Evolutionary conservation across 306 rosid species (phyloP).

Genomic region (Malus domestica): ASM211411v1 NC_041799.1:41585501-41586000

Average conservation of each 20-base stretch:
- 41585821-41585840: neutral
- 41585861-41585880: too few relatives aligned
- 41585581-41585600: neutral
- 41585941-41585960: neutral
- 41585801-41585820: neutral
- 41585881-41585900: too few relatives aligned
- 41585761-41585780: neutral
- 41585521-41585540: neutral
- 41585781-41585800: neutral
- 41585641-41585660: neutral
- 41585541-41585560: neutral
- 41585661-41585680: neutral
- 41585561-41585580: neutral
- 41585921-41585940: too few relatives aligned
- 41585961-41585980: neutral
- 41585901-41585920: too few relatives aligned
- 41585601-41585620: constrained; percentile 7
- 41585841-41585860: neutral
- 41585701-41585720: too few relatives aligned
- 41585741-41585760: neutral
- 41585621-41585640: constrained; percentile 1
- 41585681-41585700: neutral
- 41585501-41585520: neutral
- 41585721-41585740: neutral
- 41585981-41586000: too few relatives aligned